A percentile compares a stretch with the other conserved stretches of the same genome.
These are phyloP conservation scores for Fraxinus greggii DNA, from an alignment of 305 asterid genomes.

Conservation along the genomic window DNA sequence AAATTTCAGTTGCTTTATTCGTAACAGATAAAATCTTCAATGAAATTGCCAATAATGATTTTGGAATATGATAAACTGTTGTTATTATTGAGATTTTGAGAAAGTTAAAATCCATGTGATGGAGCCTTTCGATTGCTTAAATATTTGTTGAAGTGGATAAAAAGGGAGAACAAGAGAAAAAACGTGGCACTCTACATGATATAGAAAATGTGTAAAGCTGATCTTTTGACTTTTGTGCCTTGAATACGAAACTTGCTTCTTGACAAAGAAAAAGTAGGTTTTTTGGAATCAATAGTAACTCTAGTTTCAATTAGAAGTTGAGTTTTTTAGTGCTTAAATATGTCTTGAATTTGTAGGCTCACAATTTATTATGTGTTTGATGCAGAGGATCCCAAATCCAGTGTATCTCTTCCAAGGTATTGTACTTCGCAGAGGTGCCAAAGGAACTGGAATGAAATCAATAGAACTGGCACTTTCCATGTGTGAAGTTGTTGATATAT, in stretches of 20 bases:
- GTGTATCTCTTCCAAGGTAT: conserved; percentile 98
- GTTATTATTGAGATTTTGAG: background rate
- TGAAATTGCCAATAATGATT: background rate
- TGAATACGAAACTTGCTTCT: background rate
- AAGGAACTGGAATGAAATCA: conserved; percentile 99
- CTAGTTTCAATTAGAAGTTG: conserved; percentile 2
- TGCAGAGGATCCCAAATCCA: conserved; percentile 81
- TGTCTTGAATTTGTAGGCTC: background rate
- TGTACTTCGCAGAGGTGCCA: conserved; percentile 95
- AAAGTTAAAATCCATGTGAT: background rate
- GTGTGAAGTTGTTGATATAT: conserved; percentile 94
- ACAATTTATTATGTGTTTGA: conserved; percentile 18
- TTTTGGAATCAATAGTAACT: conserved; percentile 4
- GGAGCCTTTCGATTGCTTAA: background rate
- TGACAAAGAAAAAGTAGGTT: background rate
- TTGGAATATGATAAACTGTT: background rate
- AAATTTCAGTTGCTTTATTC: background rate
- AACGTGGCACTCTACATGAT: background rate
- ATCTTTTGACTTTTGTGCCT: background rate
- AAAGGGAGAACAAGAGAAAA: background rate
- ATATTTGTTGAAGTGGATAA: conserved; percentile 4
- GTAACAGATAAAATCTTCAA: background rate
- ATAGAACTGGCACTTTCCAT: conserved; percentile 96
- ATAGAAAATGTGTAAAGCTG: background rate
- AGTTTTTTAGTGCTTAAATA: background rate